Evolutionary conservation across 441 rosid species (phyloP).

Genomic region (Omphalea diandra): DNA sequence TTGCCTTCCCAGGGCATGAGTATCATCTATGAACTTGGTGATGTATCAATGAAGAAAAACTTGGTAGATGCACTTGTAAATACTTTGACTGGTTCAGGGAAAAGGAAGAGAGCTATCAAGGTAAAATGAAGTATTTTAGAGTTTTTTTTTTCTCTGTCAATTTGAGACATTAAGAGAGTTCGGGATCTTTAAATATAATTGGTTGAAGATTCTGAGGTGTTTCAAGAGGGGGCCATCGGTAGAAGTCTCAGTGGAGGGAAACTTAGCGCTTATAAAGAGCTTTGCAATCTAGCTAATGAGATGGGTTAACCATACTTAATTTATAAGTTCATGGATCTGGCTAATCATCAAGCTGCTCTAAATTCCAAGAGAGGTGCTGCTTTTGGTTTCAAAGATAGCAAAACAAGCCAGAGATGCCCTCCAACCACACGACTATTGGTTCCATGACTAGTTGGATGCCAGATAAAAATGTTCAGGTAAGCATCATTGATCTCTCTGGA

Average conservation of each 20-base stretch:
- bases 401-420: slow-evolving; percentile 99
- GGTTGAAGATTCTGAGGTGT: slow-evolving; percentile 91
- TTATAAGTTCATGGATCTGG: slow-evolving; percentile 98
- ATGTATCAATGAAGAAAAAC: slow-evolving; percentile 81
- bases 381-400: slow-evolving; percentile 97
- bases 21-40: slow-evolving; percentile 95
- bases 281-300: slow-evolving; percentile 95
- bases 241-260: slow-evolving; percentile 88
- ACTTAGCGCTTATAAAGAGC: slow-evolving; percentile 96
- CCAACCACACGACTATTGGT: slow-evolving; percentile 80
- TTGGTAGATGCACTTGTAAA: slow-evolving; percentile 88
- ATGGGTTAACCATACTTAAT: slow-evolving; percentile 99
- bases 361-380: slow-evolving; percentile 98
- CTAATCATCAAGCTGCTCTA: slow-evolving; percentile 92
- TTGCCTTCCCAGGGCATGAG: slow-evolving; percentile 99
- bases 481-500: slow-evolving; percentile 18
- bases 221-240: slow-evolving; percentile 93
- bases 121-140: slow-evolving; percentile 36
- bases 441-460: slow-evolving; percentile 93
- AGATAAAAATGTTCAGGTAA: slow-evolving; percentile 97
- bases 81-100: slow-evolving; percentile 93
- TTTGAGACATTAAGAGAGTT: slow-evolving; percentile 27
- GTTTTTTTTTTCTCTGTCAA: slow-evolving; percentile 15
- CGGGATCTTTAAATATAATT: slow-evolving; percentile 46
- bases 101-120: slow-evolving; percentile 96